Evolutionary conservation across 1,284 basidiomycete genomes (phyloP).

Genomic region (Boletus sp.): DNA sequence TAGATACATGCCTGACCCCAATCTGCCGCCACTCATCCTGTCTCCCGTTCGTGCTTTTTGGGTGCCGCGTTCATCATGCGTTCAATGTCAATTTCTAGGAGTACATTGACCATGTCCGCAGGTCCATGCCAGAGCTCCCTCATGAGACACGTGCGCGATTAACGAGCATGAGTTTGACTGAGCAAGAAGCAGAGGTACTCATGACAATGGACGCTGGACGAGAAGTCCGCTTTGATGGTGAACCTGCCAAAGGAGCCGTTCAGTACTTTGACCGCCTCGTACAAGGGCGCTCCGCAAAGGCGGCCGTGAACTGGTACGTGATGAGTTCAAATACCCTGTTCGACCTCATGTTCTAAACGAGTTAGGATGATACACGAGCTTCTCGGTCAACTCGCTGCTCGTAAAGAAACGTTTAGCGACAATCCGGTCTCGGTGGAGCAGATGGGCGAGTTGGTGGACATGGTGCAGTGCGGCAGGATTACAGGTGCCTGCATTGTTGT

Average conservation of each 20-base stretch:
- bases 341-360: constrained; percentile 4
- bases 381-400: constrained; percentile 67
- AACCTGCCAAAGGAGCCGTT: constrained; percentile 50
- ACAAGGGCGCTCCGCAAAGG: constrained; percentile 56
- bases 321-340: background rate
- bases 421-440: constrained; percentile 59
- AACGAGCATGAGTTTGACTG: constrained; percentile 47
- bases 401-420: constrained; percentile 56
- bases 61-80: background rate
- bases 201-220: constrained; percentile 66
- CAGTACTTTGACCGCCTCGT: constrained; percentile 74
- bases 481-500: constrained; percentile 48
- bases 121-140: constrained; percentile 76
- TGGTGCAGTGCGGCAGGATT: constrained; percentile 63
- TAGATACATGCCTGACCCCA: constrained; percentile 97
- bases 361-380: constrained; percentile 84
- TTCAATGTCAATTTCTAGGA: constrained; percentile 37
- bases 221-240: constrained; percentile 61
- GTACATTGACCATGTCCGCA: constrained; percentile 55
- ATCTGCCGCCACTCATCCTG: constrained; percentile 78
- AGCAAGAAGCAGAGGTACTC: constrained; percentile 71
- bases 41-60: constrained; percentile 41
- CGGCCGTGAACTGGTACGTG: constrained; percentile 83
- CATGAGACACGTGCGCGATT: constrained; percentile 63
- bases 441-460: constrained; percentile 74